A percentile compares a stretch with the other conserved stretches of the same genome.
phyloP scores from a whole-genome alignment of 2,329 filamentous ascomycete genomes.

The Chaetothyriales sp. region DNA sequence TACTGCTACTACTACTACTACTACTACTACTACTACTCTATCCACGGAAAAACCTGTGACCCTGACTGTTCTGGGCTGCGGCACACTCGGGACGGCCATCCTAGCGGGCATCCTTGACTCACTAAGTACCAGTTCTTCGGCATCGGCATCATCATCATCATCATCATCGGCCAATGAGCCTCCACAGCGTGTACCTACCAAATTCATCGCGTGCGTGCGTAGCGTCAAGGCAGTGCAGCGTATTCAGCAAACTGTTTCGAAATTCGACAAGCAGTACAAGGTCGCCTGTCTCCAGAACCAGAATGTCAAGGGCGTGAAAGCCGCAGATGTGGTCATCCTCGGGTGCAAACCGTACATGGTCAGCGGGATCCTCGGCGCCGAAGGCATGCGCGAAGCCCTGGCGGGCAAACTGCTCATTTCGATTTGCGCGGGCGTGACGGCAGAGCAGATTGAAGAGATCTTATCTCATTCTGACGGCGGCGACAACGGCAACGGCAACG shows the following conservation, averaged over 20 bases:
- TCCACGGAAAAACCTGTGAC: constrained; percentile 28
- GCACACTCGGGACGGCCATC: constrained; percentile 75
- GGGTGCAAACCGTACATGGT: constrained; percentile 70
- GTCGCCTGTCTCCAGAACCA: constrained; percentile 56
- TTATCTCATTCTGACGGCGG: constrained; percentile 32
- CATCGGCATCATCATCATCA: constrained; percentile 30
- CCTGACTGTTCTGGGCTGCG: constrained; percentile 67
- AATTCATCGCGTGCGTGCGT: constrained; percentile 69
- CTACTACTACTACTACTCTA: neutral
- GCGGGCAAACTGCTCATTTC: constrained; percentile 67
- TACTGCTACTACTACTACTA: neutral
- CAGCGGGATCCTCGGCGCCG: constrained; percentile 42
- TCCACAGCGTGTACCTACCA: constrained; percentile 48
- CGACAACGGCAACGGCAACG: constrained; percentile 28
- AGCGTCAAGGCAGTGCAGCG: constrained; percentile 53
- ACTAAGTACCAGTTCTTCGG: constrained; percentile 34
- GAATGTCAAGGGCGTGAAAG: constrained; percentile 51
- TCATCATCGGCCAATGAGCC: constrained; percentile 26
- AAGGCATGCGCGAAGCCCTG: constrained; percentile 56
- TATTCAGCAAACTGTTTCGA: constrained; percentile 49
- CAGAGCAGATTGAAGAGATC: constrained; percentile 49
- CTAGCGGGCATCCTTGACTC: constrained; percentile 64
- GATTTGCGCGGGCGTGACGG: constrained; percentile 63
- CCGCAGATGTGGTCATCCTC: constrained; percentile 60
- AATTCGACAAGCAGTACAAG: constrained; percentile 32